A percentile compares a stretch with the other conserved stretches of the same genome.
Evolutionary conservation across 805 yeast genomes (phyloP).

Genomic region (Kodamaea sagamina): DNA sequence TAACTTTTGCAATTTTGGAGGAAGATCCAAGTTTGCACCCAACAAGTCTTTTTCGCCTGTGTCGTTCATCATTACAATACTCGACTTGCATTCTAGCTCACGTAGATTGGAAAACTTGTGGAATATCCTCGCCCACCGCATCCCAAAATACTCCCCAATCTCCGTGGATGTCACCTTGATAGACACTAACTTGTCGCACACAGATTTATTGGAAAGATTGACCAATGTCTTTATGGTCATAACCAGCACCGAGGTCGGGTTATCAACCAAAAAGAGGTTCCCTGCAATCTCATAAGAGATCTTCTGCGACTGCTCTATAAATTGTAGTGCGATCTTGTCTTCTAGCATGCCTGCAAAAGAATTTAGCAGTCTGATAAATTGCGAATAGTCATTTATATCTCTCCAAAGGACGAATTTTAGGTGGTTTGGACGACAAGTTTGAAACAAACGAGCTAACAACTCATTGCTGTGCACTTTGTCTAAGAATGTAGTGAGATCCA

Average conservation of each 20-base stretch:
- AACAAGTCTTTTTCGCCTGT: conserved; percentile 25
- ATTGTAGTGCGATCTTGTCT: neutral
- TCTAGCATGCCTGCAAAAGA: conserved; percentile 1
- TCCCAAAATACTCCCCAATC: conserved; percentile 33
- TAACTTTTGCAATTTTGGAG: conserved; percentile 25
- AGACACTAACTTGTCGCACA: conserved; percentile 18
- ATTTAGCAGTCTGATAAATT: conserved; percentile 11
- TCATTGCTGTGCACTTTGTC: neutral
- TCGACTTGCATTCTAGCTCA: conserved; percentile 16
- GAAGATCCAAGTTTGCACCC: conserved; percentile 25
- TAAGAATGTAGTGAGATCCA: neutral
- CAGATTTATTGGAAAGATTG: conserved; percentile 13
- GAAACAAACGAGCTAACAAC: neutral
- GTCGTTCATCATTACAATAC: conserved; percentile 17
- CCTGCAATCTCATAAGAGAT: conserved; percentile 31
- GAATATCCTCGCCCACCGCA: conserved; percentile 36
- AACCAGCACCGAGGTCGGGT: conserved; percentile 35
- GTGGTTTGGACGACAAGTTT: neutral
- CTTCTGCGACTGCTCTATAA: conserved; percentile 18
- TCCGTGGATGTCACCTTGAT: conserved; percentile 35
- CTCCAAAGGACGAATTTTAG: conserved; percentile 7
- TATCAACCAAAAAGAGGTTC: conserved; percentile 26
- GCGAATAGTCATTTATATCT: conserved; percentile 6
- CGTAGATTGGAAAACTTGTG: conserved; percentile 23
- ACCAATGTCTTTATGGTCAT: conserved; percentile 28